Base-by-base conservation (phyloP, 306 rosid genomes). In the Inga leiocalycina region DNA sequence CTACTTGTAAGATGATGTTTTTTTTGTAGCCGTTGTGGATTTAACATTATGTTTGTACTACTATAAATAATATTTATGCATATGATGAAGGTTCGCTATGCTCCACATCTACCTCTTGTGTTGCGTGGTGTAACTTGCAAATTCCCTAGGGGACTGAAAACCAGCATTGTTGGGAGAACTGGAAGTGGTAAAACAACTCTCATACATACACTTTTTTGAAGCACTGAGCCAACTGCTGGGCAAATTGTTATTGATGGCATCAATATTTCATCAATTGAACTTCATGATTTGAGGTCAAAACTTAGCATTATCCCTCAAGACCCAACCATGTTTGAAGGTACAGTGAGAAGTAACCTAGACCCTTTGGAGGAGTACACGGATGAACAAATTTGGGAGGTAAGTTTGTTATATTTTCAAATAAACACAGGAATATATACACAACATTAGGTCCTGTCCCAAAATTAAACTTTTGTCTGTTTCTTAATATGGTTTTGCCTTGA, bases 161-260 rank as follows among this genome's bases (percentile, higher is more conserved):
- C 67, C 4, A 35, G 67, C 34, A 61, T 61, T 61, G 34, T 61
- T 71, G 95, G 95, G 51, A 79, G 90, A 84, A 89, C 91, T 0
- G 95, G 91, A 24, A 86, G 95, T 79, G 95, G 91, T 0, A 91
- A 89, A 75, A 69, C 95, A 32, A 88, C 91, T 22, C 93, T 91
- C 24, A 66, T 89, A 74, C 93, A 88, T 74, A 75, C 90, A 76
- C 77, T 89, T 71, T 91, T 91, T 71, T 71, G 90, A 32, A 75
- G 86, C 7, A 59, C 86, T 24, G 91, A 88, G n/a, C 91, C 91
- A 20, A 14, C 88, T 65, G 83, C 61, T 45, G 94, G 91, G 9
- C 69, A 17, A 48, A 82, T 91, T 46, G 14, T 82, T 24, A 89
- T 89, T 27, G 95, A 61, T 2, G 6, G 32, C 67, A 61, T 61